These are phyloP conservation scores for Trypanosoma vivax DNA, from an alignment of 208 protist species.

Conservation along the genomic window DNA sequence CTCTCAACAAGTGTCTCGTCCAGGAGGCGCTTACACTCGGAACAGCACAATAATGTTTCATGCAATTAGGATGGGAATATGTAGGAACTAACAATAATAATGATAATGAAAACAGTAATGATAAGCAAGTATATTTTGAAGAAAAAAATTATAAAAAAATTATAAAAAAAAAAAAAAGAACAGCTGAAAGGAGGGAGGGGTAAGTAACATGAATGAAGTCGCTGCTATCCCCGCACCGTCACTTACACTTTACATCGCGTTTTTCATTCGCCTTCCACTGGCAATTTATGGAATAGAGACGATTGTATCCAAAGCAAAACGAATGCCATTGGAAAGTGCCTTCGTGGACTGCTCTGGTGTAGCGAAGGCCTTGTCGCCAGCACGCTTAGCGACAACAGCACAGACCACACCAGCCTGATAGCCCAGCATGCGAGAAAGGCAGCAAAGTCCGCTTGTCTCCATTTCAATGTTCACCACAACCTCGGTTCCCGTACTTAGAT, in stretches of 20 bases:
- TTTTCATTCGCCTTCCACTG: constrained; percentile 1
- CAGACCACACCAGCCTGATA: constrained; percentile 64
- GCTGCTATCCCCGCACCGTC: not conserved
- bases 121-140: not conserved
- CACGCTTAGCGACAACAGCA: constrained; percentile 46
- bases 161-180: not conserved
- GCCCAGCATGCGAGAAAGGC: constrained; percentile 49
- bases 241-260: constrained; percentile 3
- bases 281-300: constrained; percentile 12
- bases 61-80: too few species aligned
- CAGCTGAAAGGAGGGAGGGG: too few species aligned
- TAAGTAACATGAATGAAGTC: not conserved
- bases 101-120: not conserved
- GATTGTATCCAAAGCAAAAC: constrained; percentile 47
- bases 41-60: too few species aligned
- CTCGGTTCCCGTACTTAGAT: constrained; percentile 34
- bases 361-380: constrained; percentile 26
- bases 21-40: too few species aligned
- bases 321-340: constrained; percentile 35
- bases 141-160: not conserved
- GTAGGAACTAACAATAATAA: not conserved
- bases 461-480: constrained; percentile 72
- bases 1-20: too few species aligned
- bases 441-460: constrained; percentile 67
- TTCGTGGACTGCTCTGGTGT: constrained; percentile 28